Conservation (phyloP, 331 rosid species). For the Spiraea crenata region DNA sequence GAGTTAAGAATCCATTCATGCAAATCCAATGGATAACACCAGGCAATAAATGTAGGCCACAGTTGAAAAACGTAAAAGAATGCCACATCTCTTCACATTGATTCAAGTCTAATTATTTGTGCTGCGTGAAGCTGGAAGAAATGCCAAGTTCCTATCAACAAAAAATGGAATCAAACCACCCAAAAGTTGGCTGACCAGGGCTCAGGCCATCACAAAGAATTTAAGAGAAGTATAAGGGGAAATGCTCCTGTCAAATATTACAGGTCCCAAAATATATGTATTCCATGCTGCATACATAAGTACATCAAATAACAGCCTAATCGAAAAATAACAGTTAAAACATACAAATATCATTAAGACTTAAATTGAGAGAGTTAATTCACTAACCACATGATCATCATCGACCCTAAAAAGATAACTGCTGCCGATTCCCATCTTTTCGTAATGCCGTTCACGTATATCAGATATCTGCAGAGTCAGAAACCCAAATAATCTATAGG, state of each 20-base stretch:
- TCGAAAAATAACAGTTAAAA: background rate
- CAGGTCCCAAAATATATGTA: background rate
- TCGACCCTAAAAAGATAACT: slow-evolving; percentile 97
- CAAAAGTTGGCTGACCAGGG: background rate
- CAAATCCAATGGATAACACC: background rate
- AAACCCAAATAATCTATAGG: slow-evolving; percentile 2
- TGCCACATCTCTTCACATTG: background rate
- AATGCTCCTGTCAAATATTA: slow-evolving; percentile 3
- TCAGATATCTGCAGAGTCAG: slow-evolving; percentile 74
- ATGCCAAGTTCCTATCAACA: background rate
- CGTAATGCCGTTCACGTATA: slow-evolving; percentile 85
- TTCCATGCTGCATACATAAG: background rate
- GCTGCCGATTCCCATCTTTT: slow-evolving; percentile 98
- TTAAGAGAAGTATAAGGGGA: background rate
- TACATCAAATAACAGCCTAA: background rate
- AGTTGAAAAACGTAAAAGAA: background rate
- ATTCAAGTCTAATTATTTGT: background rate
- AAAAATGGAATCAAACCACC: background rate
- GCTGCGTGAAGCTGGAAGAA: background rate
- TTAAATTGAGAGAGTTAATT: slow-evolving; percentile 2
- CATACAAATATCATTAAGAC: background rate
- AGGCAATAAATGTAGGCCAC: background rate
- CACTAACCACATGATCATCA: slow-evolving; percentile 97
- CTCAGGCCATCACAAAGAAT: background rate
- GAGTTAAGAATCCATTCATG: background rate